Percentiles rank a stretch among this genome's conserved stretches.
Evolutionary conservation across 176 grass and related monocot genomes (phyloP).

Genomic region (Oryza glumipatula): DNA sequence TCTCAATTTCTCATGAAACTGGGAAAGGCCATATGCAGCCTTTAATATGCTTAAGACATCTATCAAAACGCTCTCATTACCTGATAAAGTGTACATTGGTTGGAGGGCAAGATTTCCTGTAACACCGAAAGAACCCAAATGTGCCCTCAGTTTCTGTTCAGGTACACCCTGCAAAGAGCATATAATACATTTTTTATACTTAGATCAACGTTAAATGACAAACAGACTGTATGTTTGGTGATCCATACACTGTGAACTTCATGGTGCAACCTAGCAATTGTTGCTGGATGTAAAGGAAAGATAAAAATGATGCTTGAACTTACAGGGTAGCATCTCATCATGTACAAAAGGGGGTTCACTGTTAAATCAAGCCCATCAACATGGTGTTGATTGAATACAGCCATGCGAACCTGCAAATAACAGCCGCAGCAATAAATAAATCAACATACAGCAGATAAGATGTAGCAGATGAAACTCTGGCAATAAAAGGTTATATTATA

Average conservation of each 20-base stretch:
- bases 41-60: neutral
- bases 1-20: neutral
- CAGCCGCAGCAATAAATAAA: neutral
- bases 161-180: conserved; percentile 79
- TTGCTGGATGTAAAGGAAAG: neutral
- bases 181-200: conserved; percentile 1
- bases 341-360: conserved; percentile 90
- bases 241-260: conserved; percentile 6
- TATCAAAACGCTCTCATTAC: conserved; percentile 34
- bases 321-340: conserved; percentile 97
- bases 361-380: conserved; percentile 96
- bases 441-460: conserved; percentile 34
- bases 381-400: conserved; percentile 98
- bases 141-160: conserved; percentile 90
- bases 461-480: neutral
- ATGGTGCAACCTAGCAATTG: conserved; percentile 3
- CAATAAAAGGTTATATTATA: conserved; percentile 11
- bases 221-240: neutral
- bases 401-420: conserved; percentile 79
- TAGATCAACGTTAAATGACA: neutral
- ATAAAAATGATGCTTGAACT: conserved; percentile 38
- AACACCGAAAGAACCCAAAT: conserved; percentile 92
- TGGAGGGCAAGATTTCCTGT: conserved; percentile 93
- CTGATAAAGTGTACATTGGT: conserved; percentile 93
- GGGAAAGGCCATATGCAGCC: neutral